Percentiles rank a stretch among this genome's conserved stretches.
These are phyloP conservation scores for Pseudozyma sp. DNA, from an alignment of 1,284 basidiomycete species.

Conservation along the genomic window DNA sequence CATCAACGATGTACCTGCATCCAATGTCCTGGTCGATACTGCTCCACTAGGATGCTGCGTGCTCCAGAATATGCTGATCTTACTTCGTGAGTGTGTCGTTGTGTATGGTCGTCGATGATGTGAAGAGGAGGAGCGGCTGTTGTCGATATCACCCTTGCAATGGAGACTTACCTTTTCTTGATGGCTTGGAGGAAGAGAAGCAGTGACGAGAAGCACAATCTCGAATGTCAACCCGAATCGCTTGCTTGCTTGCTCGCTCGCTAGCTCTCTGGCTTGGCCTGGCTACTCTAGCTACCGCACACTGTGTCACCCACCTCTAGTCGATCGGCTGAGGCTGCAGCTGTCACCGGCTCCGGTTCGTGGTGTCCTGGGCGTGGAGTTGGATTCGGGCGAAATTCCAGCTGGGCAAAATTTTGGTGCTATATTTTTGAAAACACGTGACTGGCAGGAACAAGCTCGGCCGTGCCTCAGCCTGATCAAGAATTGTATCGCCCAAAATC, in stretches of 20 bases:
- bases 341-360: neutral
- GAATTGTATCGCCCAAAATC: too few species aligned
- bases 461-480: too few species aligned
- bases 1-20: too few species aligned
- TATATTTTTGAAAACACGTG: neutral
- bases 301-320: neutral
- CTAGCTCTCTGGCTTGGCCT: conserved; percentile 2
- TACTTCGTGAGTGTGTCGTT: conserved; percentile 10
- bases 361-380: too few species aligned
- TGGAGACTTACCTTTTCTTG: conserved; percentile 54
- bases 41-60: neutral
- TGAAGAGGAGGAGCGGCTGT: conserved; percentile 10
- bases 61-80: conserved; percentile 8
- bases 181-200: conserved; percentile 47
- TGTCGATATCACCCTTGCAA: conserved; percentile 13
- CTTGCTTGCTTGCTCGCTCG: conserved; percentile 11
- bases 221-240: conserved; percentile 25
- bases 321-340: neutral
- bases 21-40: neutral
- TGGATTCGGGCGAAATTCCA: too few species aligned
- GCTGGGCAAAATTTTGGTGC: neutral
- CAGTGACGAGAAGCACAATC: conserved; percentile 24
- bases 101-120: conserved; percentile 6
- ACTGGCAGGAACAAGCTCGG: too few species aligned
- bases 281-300: neutral